Evolutionary conservation across 129 eudicot species (phyloP), one percentile per base, ranked within the genome.

Genomic region (Escallonia rubra): DNA sequence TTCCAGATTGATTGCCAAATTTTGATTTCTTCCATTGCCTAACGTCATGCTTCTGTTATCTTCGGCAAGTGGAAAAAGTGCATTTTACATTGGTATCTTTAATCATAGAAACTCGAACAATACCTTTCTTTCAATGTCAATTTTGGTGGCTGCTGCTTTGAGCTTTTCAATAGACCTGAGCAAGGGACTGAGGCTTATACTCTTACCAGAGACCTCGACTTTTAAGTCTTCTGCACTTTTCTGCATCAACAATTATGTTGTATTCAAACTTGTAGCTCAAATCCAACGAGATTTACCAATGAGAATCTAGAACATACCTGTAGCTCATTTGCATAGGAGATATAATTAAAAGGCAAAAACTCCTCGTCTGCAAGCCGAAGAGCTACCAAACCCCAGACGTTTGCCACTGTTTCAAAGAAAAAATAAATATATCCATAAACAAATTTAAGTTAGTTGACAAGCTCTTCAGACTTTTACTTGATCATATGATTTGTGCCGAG

Each of bases 371-470:
- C 97, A 55, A 91, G 93, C 79, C 64, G 74, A 73, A 91, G 96
- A 71, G 93, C 96, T 46, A 91, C 84, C 43, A 83, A 76, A 49
- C 97, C 97, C 96, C 97, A 87, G 65, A 91, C 72, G 81, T 86
- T 91, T 46, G 97, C 86, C 74, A 80, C 96, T 91, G 86, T 79
- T 65, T 46, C 55, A 70, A 52, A 40, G 39, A 57, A 41, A 0
- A 23, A 23, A 23, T 23, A 23, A 23, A 23, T 23, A 23, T 23
- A 23, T 23, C 34, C 34, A 23, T 43, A 66, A 34, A 54, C 14
- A 14, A 54, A 54, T 2, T 13, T 7, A 54, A 8, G 5, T 4
- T 54, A 4, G 59, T 13, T 54, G 59, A 6, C 6, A 54, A 12
- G 6, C 4, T 54, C 14, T 54, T 4, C 4, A 7, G 59, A n/a